These are phyloP conservation scores for Euphorbia pulcherrima DNA, from an alignment of 345 rosid genomes.

Conservation along the genomic window DNA sequence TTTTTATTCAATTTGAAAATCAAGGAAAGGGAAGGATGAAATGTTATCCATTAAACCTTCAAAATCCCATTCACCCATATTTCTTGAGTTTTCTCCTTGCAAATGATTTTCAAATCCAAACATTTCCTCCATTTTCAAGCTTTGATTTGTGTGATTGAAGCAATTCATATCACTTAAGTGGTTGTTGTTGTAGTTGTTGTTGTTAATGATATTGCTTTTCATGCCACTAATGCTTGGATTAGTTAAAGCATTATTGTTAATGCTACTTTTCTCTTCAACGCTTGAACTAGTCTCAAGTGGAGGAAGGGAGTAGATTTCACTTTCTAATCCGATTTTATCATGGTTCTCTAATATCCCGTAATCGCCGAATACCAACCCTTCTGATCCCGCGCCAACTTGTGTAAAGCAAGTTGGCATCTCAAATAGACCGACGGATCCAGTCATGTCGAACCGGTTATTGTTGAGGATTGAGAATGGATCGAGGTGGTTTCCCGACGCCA, in stretches of 20 bases:
- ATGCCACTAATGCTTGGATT: conserved; percentile 28
- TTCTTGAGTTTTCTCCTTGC: conserved; percentile 62
- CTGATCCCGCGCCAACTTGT: conserved; percentile 30
- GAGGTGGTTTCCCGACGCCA: conserved; percentile 27
- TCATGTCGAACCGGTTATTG: conserved; percentile 30
- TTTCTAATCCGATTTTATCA: conserved; percentile 35
- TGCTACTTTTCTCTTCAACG: conserved; percentile 19
- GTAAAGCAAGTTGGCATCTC: conserved; percentile 36
- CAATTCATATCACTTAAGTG: conserved; percentile 40
- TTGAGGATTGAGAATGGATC: conserved; percentile 41
- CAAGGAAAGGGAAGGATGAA: conserved; percentile 73
- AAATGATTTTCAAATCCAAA: conserved; percentile 53
- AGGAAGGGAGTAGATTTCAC: conserved; percentile 47
- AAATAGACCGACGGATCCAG: conserved; percentile 30
- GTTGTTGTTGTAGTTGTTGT: conserved; percentile 31
- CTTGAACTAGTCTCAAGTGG: conserved; percentile 37
- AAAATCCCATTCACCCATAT: conserved; percentile 81
- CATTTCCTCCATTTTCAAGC: conserved; percentile 48
- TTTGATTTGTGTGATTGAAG: conserved; percentile 43
- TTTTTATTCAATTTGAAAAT: conserved; percentile 60
- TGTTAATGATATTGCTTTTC: conserved; percentile 38
- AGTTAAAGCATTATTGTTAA: conserved; percentile 15
- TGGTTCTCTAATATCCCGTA: conserved; percentile 37
- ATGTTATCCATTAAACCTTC: conserved; percentile 71
- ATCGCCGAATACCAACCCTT: conserved; percentile 28